Evolutionary conservation across 192 early-diverging fungal genomes (phyloP).

Genomic region (Dimargaris verticillata): DNA sequence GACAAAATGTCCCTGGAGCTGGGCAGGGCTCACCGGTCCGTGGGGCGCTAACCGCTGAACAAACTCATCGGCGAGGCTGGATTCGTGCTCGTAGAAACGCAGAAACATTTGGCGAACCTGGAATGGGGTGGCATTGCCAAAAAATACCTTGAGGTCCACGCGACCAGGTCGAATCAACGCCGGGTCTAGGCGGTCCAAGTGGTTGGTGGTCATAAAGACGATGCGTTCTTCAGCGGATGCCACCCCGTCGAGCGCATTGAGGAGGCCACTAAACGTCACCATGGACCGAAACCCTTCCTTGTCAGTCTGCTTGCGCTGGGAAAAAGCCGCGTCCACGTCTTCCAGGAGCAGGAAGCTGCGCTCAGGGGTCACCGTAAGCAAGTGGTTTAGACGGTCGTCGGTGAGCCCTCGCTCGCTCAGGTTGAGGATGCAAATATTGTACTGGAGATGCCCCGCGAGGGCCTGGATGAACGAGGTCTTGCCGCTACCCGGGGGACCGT

Average conservation of each 20-base stretch:
- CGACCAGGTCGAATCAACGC: constrained; percentile 69
- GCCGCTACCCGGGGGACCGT: constrained; percentile 79
- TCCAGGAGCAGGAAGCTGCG: constrained; percentile 65
- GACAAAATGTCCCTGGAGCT: constrained; percentile 94
- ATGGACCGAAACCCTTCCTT: constrained; percentile 65
- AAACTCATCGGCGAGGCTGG: constrained; percentile 52
- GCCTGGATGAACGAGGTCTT: constrained; percentile 90
- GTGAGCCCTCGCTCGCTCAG: constrained; percentile 65
- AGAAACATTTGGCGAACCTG: constrained; percentile 62
- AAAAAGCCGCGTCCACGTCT: constrained; percentile 76
- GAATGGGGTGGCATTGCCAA: constrained; percentile 50
- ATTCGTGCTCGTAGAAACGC: constrained; percentile 50
- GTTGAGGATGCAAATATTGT: constrained; percentile 80
- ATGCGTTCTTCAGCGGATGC: constrained; percentile 74
- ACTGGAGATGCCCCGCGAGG: constrained; percentile 68
- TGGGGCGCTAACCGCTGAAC: constrained; percentile 31
- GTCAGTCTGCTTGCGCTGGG: constrained; percentile 44
- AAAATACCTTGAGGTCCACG: constrained; percentile 54
- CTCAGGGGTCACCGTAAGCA: constrained; percentile 62
- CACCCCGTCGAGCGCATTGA: constrained; percentile 81
- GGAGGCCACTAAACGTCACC: constrained; percentile 71
- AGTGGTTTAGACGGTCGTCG: constrained; percentile 66
- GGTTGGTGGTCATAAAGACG: constrained; percentile 86
- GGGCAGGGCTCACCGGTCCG: constrained; percentile 55
- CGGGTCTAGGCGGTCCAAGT: constrained; percentile 57